These are phyloP conservation scores for Copromyces sp. DNA, from an alignment of 495 filamentous ascomycete species.

Conservation along the genomic window DNA sequence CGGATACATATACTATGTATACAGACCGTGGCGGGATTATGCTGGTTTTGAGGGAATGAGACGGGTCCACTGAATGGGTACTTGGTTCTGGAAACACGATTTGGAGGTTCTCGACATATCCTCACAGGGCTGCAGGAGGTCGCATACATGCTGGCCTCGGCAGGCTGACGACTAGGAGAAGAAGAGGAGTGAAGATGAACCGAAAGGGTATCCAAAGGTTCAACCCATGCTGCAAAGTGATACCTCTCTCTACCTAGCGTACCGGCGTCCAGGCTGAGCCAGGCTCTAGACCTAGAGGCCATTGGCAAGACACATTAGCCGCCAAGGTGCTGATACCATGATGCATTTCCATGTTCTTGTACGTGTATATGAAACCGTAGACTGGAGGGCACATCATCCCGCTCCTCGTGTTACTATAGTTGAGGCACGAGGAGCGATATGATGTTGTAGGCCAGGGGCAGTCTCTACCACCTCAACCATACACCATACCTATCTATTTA, in stretches of 20 bases:
- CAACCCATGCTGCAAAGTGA: neutral
- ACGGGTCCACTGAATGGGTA: neutral
- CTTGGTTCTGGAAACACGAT: neutral
- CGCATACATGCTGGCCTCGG: neutral
- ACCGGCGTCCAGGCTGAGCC: neutral
- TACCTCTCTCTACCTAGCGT: neutral
- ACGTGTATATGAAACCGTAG: neutral
- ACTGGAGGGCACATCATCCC: neutral
- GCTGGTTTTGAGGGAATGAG: neutral
- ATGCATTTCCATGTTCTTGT: neutral
- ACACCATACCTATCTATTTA: neutral
- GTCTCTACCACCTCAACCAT: neutral
- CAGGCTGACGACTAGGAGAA: neutral
- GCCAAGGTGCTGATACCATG: neutral
- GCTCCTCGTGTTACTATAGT: neutral
- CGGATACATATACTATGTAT: neutral
- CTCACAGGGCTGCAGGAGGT: neutral
- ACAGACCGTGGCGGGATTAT: neutral
- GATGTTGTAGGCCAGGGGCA: neutral
- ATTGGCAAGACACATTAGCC: neutral
- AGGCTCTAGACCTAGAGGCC: neutral
- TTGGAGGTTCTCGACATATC: neutral
- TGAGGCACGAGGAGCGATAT: neutral
- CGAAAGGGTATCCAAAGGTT: neutral
- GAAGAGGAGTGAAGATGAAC: neutral